Evolutionary conservation across 352 stramenopile genomes (phyloP).

Genomic region (Phytophthora ohioensis): DNA sequence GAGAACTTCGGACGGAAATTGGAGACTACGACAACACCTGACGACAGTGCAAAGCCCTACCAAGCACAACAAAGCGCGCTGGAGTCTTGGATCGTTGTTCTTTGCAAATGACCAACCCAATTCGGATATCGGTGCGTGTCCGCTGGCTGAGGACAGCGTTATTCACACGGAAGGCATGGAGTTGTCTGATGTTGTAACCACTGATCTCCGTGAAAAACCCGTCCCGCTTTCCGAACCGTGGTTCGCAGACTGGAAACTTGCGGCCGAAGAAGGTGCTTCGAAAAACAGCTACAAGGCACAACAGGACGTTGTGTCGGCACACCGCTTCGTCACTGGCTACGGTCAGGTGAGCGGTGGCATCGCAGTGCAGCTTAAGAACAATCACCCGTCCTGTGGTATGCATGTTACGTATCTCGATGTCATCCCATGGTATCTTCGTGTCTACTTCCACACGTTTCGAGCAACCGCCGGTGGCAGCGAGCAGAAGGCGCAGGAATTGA

Average conservation of each 20-base stretch:
- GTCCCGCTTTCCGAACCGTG: constrained; percentile 23
- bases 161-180: constrained; percentile 46
- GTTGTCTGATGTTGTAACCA: constrained; percentile 11
- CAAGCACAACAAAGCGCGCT: constrained; percentile 32
- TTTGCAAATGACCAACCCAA: constrained; percentile 34
- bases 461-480: constrained; percentile 12
- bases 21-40: constrained; percentile 65
- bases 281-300: constrained; percentile 23
- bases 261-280: constrained; percentile 8
- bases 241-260: constrained; percentile 40
- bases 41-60: constrained; percentile 57
- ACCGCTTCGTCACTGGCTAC: constrained; percentile 82
- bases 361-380: constrained; percentile 71
- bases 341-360: constrained; percentile 82
- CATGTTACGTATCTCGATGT: constrained; percentile 75
- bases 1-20: constrained; percentile 30
- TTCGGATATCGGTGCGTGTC: constrained; percentile 43
- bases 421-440: constrained; percentile 82
- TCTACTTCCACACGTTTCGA: constrained; percentile 83
- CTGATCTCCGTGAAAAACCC: constrained; percentile 33
- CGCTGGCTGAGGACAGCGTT: constrained; percentile 47
- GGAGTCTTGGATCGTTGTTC: constrained; percentile 60
- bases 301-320: constrained; percentile 54
- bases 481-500: constrained; percentile 19
- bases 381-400: constrained; percentile 58